Base-by-base conservation (phyloP, 1,139 yeast genomes). In the Maudiozyma humilis region DNA sequence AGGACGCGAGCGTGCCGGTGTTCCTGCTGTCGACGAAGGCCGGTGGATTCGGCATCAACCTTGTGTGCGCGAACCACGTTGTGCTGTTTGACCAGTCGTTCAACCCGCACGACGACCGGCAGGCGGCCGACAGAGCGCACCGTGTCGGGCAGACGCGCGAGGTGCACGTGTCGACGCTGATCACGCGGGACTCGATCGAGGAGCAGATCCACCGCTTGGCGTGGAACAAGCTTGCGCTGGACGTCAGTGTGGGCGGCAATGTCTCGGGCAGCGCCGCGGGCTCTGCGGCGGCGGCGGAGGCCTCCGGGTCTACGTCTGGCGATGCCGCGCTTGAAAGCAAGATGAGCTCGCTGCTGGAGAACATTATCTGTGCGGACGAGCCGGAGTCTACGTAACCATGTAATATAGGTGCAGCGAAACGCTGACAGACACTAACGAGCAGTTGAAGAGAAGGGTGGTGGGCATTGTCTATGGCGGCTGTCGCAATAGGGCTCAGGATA, bases 41-140 rank as follows among this genome's bases (percentile, higher is more conserved):
- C 0, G 99, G 98, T 57, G 98, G 98, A 1, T 91, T 91, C 66
- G 98, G 98, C 47, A 91, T 91, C 64, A 91, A 91, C 59, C 73
- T 91, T 54, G 94, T 95, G 3, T 94, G 96, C 57, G 98, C 99
- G 8, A 91, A 88, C 59, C 79, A 82, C 49, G 98, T 91, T 3
- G 74, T 91, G 44, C 85, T 93, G 32, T 89, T 81, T 57, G 99
- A 91, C 62, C 91, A 88, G 61, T 83, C 95, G 40, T 91, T 91
- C 67, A 91, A 91, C 57, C 99, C 99, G 0, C 98, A 93, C 62
- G 98, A 91, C 63, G 99, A 91, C 61, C 84, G 83, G 60, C 99
- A 91, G 67, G 99, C 99, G 0, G 98, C 93, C 62, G 98, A 91
- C 63, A 76, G 99, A 59, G 96, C 98, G 0, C 99, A 91, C 64